Evolutionary conservation across 352 stramenopile species (phyloP), one percentile per base, ranked within the genome.

Genomic region (Elongisporangium undulatum): DNA sequence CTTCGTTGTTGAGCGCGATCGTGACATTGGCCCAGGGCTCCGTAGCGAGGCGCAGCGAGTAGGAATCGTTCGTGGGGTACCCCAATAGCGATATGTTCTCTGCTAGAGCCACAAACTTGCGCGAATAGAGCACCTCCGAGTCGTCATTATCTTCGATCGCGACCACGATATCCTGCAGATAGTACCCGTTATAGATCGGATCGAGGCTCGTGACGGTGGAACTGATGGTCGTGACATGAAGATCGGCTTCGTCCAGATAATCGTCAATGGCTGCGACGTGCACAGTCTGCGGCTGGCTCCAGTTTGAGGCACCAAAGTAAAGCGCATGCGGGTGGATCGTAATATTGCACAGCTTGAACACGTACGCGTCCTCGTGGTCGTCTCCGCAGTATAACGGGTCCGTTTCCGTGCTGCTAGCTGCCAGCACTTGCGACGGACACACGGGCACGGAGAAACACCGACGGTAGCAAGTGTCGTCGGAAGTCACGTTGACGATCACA

Each of bases 1-100:
- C 75, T 58, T 93, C 81, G 49, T 91, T 93, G 53, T 77, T 90
- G 69, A 93, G 89, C 2, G 81, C 76, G 24, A 93, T 75, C 1
- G 81, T 91, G 12, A 93, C 81, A 29, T 87, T 83, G 1, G 79
- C 70, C 65, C 78, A 93, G 2, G 81, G 84, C 52, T 93, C 84
- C 0, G 77, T 89, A 17, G 66, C 21, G 0, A 93, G 56, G 16
- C 69, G 57, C 22, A 93, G 68, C 0, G 66, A 66, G 57, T 93
- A 93, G 16, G 62, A 66, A n/a, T 63, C 63, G 2, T 58, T 39
- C 1, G 63, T 71, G 0, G 63, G 53, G 16, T 72, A 72, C 19
- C 64, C 64, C 2, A 75, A 39, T 5, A 12, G 21, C 0, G 50
- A 56, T 0, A 53, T 51, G 8, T n/a, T 56, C 57, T 91, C 81